These are phyloP conservation scores for Trypanosoma avium DNA, from an alignment of 208 protist genomes.

Conservation along the genomic window DNA sequence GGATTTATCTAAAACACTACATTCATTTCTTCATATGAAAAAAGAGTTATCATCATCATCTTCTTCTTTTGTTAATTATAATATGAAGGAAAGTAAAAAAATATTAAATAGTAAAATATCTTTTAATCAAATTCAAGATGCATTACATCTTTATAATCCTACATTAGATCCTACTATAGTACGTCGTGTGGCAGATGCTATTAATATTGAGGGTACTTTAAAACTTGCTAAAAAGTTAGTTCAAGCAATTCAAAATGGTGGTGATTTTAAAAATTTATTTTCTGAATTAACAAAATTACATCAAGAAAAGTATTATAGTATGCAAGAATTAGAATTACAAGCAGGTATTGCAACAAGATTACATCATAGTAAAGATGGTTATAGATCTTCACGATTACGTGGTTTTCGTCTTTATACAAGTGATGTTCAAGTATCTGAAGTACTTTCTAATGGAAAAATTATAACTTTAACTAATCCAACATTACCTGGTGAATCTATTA, in stretches of 20 bases:
- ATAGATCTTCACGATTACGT: constrained; percentile 1
- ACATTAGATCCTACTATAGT: constrained; percentile 41
- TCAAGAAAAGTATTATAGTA: not conserved
- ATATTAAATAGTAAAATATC: not conserved
- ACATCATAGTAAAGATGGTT: constrained; percentile 9
- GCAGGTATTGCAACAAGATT: constrained; percentile 36
- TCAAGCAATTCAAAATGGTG: constrained; percentile 35
- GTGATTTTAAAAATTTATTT: constrained; percentile 8
- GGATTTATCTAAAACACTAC: constrained; percentile 5
- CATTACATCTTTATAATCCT: constrained; percentile 33
- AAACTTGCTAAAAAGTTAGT: constrained; percentile 26
- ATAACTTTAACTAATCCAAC: constrained; percentile 64
- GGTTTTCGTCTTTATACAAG: constrained; percentile 33
- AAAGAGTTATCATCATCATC: not conserved
- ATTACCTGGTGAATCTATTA: constrained; percentile 16
- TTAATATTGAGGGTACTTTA: constrained; percentile 34
- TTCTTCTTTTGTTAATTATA: too few species aligned
- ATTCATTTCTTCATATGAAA: not conserved
- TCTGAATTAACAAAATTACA: not conserved
- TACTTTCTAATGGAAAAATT: constrained; percentile 62
- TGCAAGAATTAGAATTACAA: constrained; percentile 29
- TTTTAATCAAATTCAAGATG: not conserved
- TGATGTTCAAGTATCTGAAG: constrained; percentile 71
- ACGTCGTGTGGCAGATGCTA: constrained; percentile 25
- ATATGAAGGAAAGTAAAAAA: not conserved